Percentiles rank a stretch among this genome's conserved stretches.
phyloP scores from a whole-genome alignment of 2,329 filamentous ascomycete genomes.

The Cercospora sojina region DNA sequence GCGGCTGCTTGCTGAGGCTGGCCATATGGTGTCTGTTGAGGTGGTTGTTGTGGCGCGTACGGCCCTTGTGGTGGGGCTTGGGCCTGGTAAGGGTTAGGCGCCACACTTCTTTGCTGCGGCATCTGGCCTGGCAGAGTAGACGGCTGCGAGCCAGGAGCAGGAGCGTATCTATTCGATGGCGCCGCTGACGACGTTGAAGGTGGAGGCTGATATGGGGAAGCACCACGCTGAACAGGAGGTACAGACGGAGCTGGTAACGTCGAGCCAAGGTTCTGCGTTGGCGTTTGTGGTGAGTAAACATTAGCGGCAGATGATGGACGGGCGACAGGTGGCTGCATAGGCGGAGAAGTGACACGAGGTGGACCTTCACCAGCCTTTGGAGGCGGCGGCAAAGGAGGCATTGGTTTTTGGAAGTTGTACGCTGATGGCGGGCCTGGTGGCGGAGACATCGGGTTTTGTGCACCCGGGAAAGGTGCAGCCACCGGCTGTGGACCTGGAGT shows the following conservation, averaged over 20 bases:
- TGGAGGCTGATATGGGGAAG: constrained; percentile 83
- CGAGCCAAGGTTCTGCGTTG: constrained; percentile 43
- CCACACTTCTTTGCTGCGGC: constrained; percentile 46
- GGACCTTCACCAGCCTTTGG: constrained; percentile 74
- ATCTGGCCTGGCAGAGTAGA: constrained; percentile 38
- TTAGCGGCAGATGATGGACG: constrained; percentile 56
- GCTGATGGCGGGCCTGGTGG: constrained; percentile 56
- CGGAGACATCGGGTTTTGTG: constrained; percentile 51
- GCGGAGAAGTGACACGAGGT: constrained; percentile 69
- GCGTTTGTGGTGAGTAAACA: constrained; percentile 63
- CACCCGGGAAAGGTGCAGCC: constrained; percentile 72
- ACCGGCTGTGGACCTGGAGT: constrained; percentile 70
- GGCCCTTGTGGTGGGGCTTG: constrained; percentile 32
- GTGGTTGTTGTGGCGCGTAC: constrained; percentile 43
- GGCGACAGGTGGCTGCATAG: constrained; percentile 44
- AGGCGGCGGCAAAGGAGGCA: constrained; percentile 75
- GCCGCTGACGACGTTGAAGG: constrained; percentile 60
- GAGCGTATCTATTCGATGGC: constrained; percentile 73
- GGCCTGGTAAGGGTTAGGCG: constrained; percentile 47
- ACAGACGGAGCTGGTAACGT: constrained; percentile 50
- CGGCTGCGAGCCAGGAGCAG: constrained; percentile 59
- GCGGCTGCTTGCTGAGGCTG: constrained; percentile 43
- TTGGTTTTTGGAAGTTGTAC: constrained; percentile 60
- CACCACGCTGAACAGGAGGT: constrained; percentile 67
- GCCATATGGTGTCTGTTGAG: constrained; percentile 37